Evolutionary conservation across 2,329 filamentous ascomycete species (phyloP).

Genomic region (Metarhizium robertsii): DNA sequence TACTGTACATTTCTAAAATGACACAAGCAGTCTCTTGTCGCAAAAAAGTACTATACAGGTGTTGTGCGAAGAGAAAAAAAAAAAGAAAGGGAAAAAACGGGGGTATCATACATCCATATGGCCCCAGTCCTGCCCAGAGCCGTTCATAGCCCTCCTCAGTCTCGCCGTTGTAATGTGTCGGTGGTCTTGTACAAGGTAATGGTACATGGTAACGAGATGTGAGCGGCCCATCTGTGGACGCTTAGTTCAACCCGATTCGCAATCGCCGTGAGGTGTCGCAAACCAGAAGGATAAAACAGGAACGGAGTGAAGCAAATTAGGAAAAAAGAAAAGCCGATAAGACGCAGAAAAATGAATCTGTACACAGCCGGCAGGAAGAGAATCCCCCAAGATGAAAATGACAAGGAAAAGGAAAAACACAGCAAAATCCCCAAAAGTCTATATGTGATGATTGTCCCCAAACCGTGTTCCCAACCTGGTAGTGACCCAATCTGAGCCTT

Average conservation of each 20-base stretch:
- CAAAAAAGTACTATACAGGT: slow-evolving; percentile 15
- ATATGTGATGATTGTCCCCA: slow-evolving; percentile 8
- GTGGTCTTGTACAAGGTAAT: slow-evolving; percentile 17
- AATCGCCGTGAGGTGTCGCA: background rate
- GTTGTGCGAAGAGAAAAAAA: slow-evolving; percentile 10
- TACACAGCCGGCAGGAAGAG: no score
- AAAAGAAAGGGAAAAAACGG: background rate
- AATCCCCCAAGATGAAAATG: background rate
- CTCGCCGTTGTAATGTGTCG: slow-evolving; percentile 7
- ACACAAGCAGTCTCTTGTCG: slow-evolving; percentile 4
- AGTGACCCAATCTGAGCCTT: background rate
- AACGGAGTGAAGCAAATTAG: slow-evolving; percentile 4
- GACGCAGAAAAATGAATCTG: background rate
- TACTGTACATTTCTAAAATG: background rate
- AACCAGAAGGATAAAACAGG: slow-evolving; percentile 2
- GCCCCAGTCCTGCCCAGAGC: slow-evolving; percentile 23
- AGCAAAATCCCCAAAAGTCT: slow-evolving; percentile 6
- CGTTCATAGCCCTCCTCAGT: slow-evolving; percentile 7
- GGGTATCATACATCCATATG: slow-evolving; percentile 22
- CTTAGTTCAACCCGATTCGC: slow-evolving; percentile 1
- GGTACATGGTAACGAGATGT: slow-evolving; percentile 8
- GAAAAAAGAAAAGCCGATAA: slow-evolving; percentile 5
- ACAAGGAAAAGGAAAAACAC: background rate
- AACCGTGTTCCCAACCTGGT: slow-evolving; percentile 4
- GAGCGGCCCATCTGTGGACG: background rate